Conservation (phyloP, 805 yeast genomes). For the Sugiyamaella americana region DNA sequence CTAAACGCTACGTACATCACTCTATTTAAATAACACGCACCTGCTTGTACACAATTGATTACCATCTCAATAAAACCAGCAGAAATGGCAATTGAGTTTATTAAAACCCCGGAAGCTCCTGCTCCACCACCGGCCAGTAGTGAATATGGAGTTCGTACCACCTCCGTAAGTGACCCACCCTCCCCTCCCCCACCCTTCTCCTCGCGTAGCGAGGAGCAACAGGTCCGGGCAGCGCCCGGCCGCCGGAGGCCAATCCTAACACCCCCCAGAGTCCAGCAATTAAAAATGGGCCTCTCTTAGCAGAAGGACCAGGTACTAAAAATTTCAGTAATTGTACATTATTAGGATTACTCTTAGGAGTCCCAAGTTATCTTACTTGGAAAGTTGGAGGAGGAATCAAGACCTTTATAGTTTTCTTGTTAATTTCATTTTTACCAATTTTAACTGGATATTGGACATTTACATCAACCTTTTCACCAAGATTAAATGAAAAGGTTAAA, state of each 20-base stretch:
- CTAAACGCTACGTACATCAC: too few relatives aligned
- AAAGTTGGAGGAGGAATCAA: slow-evolving; percentile 58
- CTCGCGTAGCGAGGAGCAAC: neutral
- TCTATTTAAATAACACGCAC: too few relatives aligned
- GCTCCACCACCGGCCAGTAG: slow-evolving; percentile 37
- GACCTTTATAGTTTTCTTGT: slow-evolving; percentile 54
- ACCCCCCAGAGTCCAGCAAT: slow-evolving; percentile 53
- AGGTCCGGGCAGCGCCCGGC: neutral
- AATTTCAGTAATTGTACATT: slow-evolving; percentile 62
- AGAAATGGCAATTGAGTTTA: slow-evolving; percentile 41
- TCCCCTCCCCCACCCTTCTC: neutral
- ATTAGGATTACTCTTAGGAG: slow-evolving; percentile 41
- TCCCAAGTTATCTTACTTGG: slow-evolving; percentile 59
- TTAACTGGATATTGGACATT: slow-evolving; percentile 80
- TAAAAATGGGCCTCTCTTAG: slow-evolving; percentile 81
- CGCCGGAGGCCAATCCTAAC: neutral
- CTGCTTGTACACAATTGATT: too few relatives aligned
- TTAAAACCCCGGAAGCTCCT: slow-evolving; percentile 53
- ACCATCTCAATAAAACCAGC: too few relatives aligned
- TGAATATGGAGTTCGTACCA: slow-evolving; percentile 48
- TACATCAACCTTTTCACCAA: slow-evolving; percentile 69
- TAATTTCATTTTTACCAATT: slow-evolving; percentile 59
- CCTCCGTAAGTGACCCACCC: slow-evolving; percentile 36
- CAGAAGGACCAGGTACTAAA: slow-evolving; percentile 84
- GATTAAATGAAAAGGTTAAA: slow-evolving; percentile 69